Base-by-base conservation (phyloP, 108 stramenopile genomes). In the Nitzschia inconspicua region DNA sequence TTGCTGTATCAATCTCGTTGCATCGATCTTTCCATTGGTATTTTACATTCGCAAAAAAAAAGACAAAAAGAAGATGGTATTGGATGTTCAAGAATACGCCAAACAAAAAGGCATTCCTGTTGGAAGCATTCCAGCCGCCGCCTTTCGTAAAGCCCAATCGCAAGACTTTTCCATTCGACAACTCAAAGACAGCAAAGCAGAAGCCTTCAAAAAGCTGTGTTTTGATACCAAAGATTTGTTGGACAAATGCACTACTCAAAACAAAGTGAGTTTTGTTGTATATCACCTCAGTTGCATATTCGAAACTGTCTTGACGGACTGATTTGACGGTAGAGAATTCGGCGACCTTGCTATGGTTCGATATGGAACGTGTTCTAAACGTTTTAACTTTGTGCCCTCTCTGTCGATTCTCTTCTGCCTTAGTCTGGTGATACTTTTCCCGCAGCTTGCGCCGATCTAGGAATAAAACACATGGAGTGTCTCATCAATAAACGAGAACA, bases 381-480 rank as follows among this genome's bases (percentile, higher is more conserved):
- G 14, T 11, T 39, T 39, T n/a, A 14, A 11, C 37, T 39, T 39
- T 11, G n/a, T 39, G 11, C n/a, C 37, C 11, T 39, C 0, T 34
- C 22, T 23, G 18, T 20, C 13, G 7, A n/a, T 54, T 36, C 32
- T 4, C 30, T 23, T 35, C n/a, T 54, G n/a, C 9, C 9, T 32
- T 36, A n/a, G 25, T 23, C 25, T 26, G 57, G 31, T 27, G 27
- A 24, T 13, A 8, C 28, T 25, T 64, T 72, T 41, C 70, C 70
- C 10, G 63, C 61, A 47, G 29, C 62, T 3, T 72, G 70, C 40
- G 43, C 37, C 18, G 50, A 57, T n/a, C 16, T 57, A 16, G 70
- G 57, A n/a, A 44, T 64, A 34, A 59, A 51, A 19, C 63, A 64
- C 48, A 64, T 72, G 56, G 63, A 72, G 25, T 72, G 70, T 25